Conservation (phyloP, 805 yeast species). For the Saccharomycopsis capsularis region DNA sequence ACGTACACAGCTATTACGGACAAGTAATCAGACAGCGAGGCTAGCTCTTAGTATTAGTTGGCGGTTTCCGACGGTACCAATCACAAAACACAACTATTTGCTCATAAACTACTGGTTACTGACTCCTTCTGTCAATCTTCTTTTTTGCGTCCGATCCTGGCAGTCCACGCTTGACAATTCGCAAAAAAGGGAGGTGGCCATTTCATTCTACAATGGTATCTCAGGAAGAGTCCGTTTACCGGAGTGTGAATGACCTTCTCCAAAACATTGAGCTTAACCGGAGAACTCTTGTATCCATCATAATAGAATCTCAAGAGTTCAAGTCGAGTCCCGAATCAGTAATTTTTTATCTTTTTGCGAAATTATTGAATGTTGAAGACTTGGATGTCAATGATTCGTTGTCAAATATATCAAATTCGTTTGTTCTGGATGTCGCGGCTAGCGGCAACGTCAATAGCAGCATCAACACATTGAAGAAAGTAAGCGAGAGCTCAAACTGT, state of each 20-base stretch:
- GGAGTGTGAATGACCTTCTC: neutral
- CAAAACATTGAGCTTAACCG: conserved; percentile 16
- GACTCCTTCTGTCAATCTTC: no score
- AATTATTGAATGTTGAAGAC: conserved; percentile 11
- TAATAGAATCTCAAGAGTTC: conserved; percentile 13
- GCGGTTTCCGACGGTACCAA: no score
- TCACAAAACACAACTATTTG: no score
- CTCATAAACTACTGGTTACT: no score
- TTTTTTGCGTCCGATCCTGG: no score
- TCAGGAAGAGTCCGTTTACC: conserved; percentile 1
- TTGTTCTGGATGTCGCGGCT: neutral
- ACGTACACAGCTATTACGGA: no score
- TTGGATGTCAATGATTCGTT: neutral
- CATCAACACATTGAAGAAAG: neutral
- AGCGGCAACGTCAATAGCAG: neutral
- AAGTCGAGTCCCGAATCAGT: conserved; percentile 7
- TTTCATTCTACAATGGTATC: conserved; percentile 4
- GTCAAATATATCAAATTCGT: neutral
- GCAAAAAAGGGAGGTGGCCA: no score
- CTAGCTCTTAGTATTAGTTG: no score
- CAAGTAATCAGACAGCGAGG: no score
- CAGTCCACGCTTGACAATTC: no score
- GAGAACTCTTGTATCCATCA: conserved; percentile 2
- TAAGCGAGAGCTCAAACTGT: neutral
- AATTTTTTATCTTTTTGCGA: conserved; percentile 14